These are phyloP conservation scores for Luffa acutangula DNA, from an alignment of 306 rosid genomes.

Conservation along the genomic window DNA sequence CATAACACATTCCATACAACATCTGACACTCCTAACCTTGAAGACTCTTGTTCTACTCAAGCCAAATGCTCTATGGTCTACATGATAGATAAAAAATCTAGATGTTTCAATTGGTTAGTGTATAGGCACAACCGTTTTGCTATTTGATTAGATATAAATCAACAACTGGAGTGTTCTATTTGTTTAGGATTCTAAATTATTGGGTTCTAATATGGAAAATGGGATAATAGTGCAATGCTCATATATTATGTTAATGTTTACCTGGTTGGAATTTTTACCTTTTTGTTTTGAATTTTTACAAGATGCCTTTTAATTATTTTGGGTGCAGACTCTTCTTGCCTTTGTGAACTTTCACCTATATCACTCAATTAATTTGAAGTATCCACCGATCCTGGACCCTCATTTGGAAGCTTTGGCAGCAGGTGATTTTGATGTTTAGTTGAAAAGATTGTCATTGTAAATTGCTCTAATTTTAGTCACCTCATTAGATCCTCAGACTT, in stretches of 20 bases:
- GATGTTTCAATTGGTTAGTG: neutral
- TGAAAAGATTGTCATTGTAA: neutral
- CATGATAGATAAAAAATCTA: neutral
- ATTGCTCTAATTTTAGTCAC: neutral
- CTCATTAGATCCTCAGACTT: constrained; percentile 30
- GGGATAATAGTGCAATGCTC: neutral
- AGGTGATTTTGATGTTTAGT: constrained; percentile 27
- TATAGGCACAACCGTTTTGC: neutral
- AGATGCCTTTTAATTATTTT: constrained; percentile 12
- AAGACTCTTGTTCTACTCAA: too few species aligned
- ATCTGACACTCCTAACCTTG: too few species aligned
- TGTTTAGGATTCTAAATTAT: neutral
- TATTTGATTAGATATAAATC: too few species aligned
- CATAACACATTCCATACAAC: too few species aligned
- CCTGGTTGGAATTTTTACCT: neutral
- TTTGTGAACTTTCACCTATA: constrained; percentile 68
- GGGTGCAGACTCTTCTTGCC: constrained; percentile 59
- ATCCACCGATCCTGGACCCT: constrained; percentile 82
- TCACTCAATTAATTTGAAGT: constrained; percentile 64
- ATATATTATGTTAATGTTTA: neutral
- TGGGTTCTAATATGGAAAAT: neutral
- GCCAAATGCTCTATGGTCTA: neutral
- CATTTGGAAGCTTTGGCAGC: constrained; percentile 72
- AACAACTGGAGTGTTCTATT: neutral
- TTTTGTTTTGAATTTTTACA: neutral